Percentiles rank a stretch among this genome's conserved stretches.
phyloP scores from a whole-genome alignment of 345 rosid genomes.

The Passiflora organensis region DNA sequence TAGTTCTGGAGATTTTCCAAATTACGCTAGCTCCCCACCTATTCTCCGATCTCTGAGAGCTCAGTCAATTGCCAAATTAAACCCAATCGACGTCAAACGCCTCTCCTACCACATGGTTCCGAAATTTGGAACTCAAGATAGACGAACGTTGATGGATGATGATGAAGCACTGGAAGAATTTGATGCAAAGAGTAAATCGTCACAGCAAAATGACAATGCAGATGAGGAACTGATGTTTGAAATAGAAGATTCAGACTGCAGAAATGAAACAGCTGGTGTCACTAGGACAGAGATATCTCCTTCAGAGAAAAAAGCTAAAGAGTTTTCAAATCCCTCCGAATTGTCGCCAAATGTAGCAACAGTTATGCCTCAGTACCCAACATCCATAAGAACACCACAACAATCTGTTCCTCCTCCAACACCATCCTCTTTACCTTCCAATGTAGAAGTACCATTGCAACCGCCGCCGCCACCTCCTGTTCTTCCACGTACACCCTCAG shows the following conservation, averaged over 20 bases:
- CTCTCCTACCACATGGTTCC: constrained; percentile 49
- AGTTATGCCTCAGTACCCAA: constrained; percentile 4
- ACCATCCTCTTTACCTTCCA: background rate
- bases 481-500: constrained; percentile 4
- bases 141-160: constrained; percentile 5
- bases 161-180: constrained; percentile 16
- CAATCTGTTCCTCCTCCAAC: constrained; percentile 6
- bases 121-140: constrained; percentile 24
- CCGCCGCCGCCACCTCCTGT: constrained; percentile 22
- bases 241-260: constrained; percentile 9
- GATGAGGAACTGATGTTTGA: constrained; percentile 10
- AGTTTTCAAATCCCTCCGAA: background rate
- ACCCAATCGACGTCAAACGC: constrained; percentile 58
- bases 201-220: background rate
- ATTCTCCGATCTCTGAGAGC: constrained; percentile 43
- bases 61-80: constrained; percentile 66
- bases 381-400: background rate
- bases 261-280: constrained; percentile 1
- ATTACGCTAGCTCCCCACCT: constrained; percentile 24
- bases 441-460: background rate
- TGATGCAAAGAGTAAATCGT: constrained; percentile 14
- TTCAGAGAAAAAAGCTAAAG: background rate
- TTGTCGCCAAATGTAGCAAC: constrained; percentile 9
- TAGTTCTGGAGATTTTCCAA: constrained; percentile 9
- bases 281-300: constrained; percentile 1